Base-by-base conservation (phyloP, 306 rosid species). In the Medicago truncatula region DNA sequence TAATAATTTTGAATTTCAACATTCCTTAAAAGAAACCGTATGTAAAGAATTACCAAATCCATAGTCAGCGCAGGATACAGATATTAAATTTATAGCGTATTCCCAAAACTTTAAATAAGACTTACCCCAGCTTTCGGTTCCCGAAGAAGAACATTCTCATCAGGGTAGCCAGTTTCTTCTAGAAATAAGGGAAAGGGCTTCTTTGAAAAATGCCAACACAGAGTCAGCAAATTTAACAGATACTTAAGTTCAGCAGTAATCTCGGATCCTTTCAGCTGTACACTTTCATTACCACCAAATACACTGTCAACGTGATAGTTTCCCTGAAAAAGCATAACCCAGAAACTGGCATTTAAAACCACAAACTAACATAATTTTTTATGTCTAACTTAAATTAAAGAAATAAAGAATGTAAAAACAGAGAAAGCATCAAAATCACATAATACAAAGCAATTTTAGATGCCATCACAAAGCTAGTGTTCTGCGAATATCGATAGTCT, bases 71-170 rank as follows among this genome's bases (percentile, higher is more conserved):
- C 6, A 18, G 59, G 25, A 67, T 65, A 68, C 8, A 73, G 46
- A 46, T 46, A 31, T 43, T 74, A 23, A 67, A 9, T 18, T 11
- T 41, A 16, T 31, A 13, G 1, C 31, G 7, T 1, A 10, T 68
- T 25, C 17, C 23, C 16, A 12, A 66, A 75, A 73, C 67, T 66
- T 67, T 59, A 63, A 81, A 71, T 12, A 72, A 40, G 57, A 86
- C 97, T 81, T 80, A 95, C 98, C 78, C 97, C 97, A 63, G 99
- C 97, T 86, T 95, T 95, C 13, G 97, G 87, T 83, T 95, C 97
- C 78, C 90, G 97, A 80, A 92, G 90, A 76, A 95, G 89, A 60
- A 95, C 97, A 85, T 89, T 84, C 71, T 89, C 93, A 70, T 78
- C 73, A 17, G 83, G 76, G 81, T 87, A 92, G 15, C 97, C 97